Evolutionary conservation across 257 asterid genomes (phyloP).

Genomic region (Verbascum thapsus): DNA sequence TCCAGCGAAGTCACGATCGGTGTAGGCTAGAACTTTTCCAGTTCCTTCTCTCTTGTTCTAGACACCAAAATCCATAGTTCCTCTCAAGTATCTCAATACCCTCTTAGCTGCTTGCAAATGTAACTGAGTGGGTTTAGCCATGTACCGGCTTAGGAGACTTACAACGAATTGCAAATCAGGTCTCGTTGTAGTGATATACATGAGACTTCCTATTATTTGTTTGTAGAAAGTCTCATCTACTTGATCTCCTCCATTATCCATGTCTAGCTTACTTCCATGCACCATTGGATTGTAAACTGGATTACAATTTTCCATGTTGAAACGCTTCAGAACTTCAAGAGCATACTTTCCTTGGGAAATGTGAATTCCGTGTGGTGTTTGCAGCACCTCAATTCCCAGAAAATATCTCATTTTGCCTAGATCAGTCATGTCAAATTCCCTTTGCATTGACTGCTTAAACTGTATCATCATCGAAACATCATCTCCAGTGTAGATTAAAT

Average conservation of each 20-base stretch:
- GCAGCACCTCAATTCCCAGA: neutral
- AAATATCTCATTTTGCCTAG: neutral
- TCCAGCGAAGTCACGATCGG: too few relatives aligned
- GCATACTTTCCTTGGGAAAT: conserved; percentile 4
- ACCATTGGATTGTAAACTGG: neutral
- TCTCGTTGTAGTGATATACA: conserved; percentile 11
- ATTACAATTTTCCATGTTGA: neutral
- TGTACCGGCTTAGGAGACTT: too few relatives aligned
- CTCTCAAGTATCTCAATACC: too few relatives aligned
- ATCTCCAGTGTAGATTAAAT: neutral
- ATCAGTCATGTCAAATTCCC: conserved; percentile 23
- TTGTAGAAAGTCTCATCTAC: neutral
- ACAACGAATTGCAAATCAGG: too few relatives aligned
- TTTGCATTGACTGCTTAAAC: neutral
- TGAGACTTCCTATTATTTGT: neutral
- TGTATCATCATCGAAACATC: neutral
- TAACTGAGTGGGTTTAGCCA: too few relatives aligned
- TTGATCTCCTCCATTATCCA: neutral
- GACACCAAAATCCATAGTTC: too few relatives aligned
- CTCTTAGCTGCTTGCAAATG: too few relatives aligned
- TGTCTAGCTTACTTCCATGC: neutral
- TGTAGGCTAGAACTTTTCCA: too few relatives aligned
- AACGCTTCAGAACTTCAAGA: neutral
- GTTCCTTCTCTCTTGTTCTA: too few relatives aligned
- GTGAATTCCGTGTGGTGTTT: neutral